Conservation (phyloP, 2,329 filamentous ascomycete species). For the Shiraia sp. region DNA sequence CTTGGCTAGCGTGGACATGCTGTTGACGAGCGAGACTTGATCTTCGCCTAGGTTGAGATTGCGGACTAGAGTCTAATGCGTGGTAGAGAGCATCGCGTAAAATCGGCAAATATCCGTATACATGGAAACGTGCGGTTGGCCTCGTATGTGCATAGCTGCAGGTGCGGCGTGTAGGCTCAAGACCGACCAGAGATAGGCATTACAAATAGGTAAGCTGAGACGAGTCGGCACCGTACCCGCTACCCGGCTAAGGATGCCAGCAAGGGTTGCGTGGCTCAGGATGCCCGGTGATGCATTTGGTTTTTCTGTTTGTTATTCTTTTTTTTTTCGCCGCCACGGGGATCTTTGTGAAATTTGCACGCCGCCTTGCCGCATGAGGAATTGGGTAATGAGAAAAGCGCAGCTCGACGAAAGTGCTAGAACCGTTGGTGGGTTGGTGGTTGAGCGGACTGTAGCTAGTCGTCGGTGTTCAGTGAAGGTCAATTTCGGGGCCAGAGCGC, state of each 20-base stretch:
- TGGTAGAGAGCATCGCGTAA: background rate
- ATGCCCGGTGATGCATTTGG: no score
- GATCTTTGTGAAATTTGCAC: slow-evolving; percentile 1
- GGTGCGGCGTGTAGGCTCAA: slow-evolving; percentile 5
- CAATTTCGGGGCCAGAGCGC: slow-evolving; percentile 13
- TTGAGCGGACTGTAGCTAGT: background rate
- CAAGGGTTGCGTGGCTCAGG: slow-evolving; percentile 11
- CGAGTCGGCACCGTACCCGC: slow-evolving; percentile 23
- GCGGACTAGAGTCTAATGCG: background rate
- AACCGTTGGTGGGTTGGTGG: background rate
- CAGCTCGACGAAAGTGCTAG: background rate
- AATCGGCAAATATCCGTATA: no score
- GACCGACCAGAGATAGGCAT: slow-evolving; percentile 1
- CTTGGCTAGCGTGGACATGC: slow-evolving; percentile 1
- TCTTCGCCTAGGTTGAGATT: background rate
- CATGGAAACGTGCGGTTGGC: no score
- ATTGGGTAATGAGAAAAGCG: background rate
- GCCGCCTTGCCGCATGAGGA: no score
- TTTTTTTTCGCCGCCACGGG: slow-evolving; percentile 14
- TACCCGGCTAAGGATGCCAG: slow-evolving; percentile 7
- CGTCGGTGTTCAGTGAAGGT: slow-evolving; percentile 8
- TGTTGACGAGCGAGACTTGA: slow-evolving; percentile 1
- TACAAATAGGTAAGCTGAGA: slow-evolving; percentile 18
- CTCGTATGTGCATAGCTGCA: slow-evolving; percentile 4
- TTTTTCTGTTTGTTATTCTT: background rate